Evolutionary conservation across 768 basidiomycete genomes (phyloP).

Genomic region (Tulasnella sp.): DNA sequence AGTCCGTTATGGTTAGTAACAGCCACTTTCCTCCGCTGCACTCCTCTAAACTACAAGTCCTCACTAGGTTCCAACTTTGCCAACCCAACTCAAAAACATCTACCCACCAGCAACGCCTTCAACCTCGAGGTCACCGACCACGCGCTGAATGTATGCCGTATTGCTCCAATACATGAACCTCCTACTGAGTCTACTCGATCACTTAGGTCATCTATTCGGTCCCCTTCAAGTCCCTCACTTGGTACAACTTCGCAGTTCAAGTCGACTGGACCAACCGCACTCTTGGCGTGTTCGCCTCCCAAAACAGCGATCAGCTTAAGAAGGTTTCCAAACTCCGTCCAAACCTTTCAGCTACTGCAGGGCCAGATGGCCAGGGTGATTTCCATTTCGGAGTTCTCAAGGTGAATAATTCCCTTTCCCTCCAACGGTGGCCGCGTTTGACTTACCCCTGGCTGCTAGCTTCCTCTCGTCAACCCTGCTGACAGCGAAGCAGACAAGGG

Average conservation of each 20-base stretch:
- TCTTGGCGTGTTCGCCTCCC: conserved; percentile 49
- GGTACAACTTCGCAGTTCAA: conserved; percentile 30
- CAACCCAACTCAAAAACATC: conserved; percentile 44
- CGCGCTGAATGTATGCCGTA: conserved; percentile 32
- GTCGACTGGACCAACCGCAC: conserved; percentile 33
- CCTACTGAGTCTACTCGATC: not conserved
- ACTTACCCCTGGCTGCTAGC: conserved; percentile 38
- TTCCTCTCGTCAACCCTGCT: conserved; percentile 50
- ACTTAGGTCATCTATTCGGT: conserved; percentile 30
- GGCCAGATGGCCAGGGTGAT: conserved; percentile 52
- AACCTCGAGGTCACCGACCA: conserved; percentile 58
- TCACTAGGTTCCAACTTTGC: conserved; percentile 55
- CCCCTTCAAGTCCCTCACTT: conserved; percentile 28
- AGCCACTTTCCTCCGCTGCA: not conserved
- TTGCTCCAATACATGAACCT: not conserved
- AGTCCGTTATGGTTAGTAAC: conserved; percentile 51
- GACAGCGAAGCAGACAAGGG: conserved; percentile 48
- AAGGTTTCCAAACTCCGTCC: conserved; percentile 44
- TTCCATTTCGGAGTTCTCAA: conserved; percentile 62
- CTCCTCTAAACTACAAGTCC: not conserved
- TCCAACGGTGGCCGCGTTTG: not conserved
- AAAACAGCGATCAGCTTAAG: conserved; percentile 41
- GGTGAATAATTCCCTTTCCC: conserved; percentile 36
- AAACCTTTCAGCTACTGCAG: conserved; percentile 44
- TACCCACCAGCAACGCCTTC: conserved; percentile 46